Evolutionary conservation across 177 flowering plant species (phyloP).

Genomic region (Vitis hybrid): DNA sequence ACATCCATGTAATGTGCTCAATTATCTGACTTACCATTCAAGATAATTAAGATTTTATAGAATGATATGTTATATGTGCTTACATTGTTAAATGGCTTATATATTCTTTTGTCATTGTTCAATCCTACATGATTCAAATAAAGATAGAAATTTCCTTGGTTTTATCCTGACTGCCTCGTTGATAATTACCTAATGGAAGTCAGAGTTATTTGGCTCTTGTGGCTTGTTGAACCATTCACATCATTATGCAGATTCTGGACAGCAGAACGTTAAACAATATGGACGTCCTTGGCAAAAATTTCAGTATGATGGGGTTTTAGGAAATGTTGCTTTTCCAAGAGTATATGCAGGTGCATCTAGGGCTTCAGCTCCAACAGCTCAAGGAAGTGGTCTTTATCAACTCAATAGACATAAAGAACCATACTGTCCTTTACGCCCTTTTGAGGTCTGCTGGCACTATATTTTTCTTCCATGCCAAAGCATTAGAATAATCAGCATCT

Average conservation of each 20-base stretch:
- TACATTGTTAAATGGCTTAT: constrained; percentile 1
- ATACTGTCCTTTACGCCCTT: constrained; percentile 21
- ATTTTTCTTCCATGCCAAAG: background rate
- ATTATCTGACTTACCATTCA: background rate
- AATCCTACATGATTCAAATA: background rate
- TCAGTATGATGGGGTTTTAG: constrained; percentile 17
- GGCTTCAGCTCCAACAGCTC: constrained; percentile 2
- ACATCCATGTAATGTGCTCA: background rate
- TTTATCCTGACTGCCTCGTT: background rate
- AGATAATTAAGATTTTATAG: background rate
- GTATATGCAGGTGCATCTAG: background rate
- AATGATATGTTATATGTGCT: background rate
- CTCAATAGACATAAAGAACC: constrained; percentile 22
- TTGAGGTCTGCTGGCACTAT: constrained; percentile 16
- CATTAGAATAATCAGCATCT: background rate
- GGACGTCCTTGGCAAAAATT: constrained; percentile 2
- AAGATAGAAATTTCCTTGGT: background rate
- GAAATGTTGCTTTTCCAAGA: constrained; percentile 12
- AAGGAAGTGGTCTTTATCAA: constrained; percentile 3
- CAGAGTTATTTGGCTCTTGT: background rate
- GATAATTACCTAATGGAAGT: background rate
- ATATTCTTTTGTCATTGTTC: background rate
- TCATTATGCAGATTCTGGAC: constrained; percentile 10
- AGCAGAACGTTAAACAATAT: constrained; percentile 1
- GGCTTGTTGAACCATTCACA: constrained; percentile 1